These are phyloP conservation scores for Chaetomium globosum DNA, from an alignment of 2,329 filamentous ascomycete genomes.

Conservation along the genomic window DNA sequence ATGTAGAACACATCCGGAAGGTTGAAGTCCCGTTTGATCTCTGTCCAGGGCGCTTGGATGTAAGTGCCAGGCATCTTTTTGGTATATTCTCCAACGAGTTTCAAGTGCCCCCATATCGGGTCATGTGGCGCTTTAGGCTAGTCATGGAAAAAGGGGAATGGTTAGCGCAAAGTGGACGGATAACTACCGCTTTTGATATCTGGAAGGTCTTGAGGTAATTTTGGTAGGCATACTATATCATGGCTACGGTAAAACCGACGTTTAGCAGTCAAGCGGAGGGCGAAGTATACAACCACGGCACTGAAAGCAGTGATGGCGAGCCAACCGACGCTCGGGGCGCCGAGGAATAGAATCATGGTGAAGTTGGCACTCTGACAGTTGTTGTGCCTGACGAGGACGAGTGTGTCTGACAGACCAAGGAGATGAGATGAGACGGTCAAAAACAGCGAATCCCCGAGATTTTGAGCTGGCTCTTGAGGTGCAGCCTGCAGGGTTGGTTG, in stretches of 20 bases:
- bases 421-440: neutral
- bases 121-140: slow-evolving; percentile 1
- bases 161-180: neutral
- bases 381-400: neutral
- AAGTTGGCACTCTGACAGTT: neutral
- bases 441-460: neutral
- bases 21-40: neutral
- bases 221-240: neutral
- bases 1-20: slow-evolving; percentile 2
- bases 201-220: too few relatives aligned
- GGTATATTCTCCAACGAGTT: neutral
- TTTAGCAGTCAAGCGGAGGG: neutral
- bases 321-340: neutral
- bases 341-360: neutral
- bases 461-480: neutral
- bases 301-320: neutral
- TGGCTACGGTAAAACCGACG: neutral
- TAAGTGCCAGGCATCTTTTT: neutral
- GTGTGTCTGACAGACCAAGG: neutral
- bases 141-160: neutral
- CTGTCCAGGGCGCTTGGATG: neutral
- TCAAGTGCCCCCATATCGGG: neutral
- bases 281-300: neutral
- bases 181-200: neutral
- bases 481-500: neutral